These are phyloP conservation scores for Teratosphaeria pseudoeucalypti DNA, from an alignment of 2,329 filamentous ascomycete species.

Conservation along the genomic window DNA sequence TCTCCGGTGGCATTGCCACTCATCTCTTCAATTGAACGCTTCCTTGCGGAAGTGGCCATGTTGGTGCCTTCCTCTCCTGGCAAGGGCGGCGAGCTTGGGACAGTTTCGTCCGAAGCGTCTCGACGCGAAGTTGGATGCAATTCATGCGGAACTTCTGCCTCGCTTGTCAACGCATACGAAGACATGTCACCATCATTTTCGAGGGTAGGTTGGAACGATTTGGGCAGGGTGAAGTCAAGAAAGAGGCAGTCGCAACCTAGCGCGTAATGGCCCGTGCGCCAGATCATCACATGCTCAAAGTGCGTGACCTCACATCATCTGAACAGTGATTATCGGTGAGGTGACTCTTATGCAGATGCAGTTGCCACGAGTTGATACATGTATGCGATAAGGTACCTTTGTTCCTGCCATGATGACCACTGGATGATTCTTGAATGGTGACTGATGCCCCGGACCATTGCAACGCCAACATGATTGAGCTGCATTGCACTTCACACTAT, in stretches of 20 bases:
- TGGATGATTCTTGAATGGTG: not conserved
- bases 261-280: not conserved
- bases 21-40: constrained; percentile 9
- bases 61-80: not conserved
- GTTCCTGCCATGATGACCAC: not conserved
- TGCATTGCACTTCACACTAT: constrained; percentile 11
- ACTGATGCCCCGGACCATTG: not conserved
- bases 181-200: not conserved
- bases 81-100: constrained; percentile 3
- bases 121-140: not conserved
- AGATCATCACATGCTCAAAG: not conserved
- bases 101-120: not conserved
- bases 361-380: not conserved
- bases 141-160: not conserved
- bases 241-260: not conserved
- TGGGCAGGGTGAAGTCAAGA: not conserved
- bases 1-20: not conserved
- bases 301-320: not conserved
- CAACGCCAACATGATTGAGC: constrained; percentile 2
- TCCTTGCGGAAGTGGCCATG: constrained; percentile 4
- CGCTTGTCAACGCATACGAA: not conserved
- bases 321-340: not conserved
- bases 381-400: not conserved
- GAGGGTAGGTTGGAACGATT: not conserved
- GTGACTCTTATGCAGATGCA: not conserved